phyloP scores from a whole-genome alignment of 257 asterid genomes.

The Petunia axillaris region DNA sequence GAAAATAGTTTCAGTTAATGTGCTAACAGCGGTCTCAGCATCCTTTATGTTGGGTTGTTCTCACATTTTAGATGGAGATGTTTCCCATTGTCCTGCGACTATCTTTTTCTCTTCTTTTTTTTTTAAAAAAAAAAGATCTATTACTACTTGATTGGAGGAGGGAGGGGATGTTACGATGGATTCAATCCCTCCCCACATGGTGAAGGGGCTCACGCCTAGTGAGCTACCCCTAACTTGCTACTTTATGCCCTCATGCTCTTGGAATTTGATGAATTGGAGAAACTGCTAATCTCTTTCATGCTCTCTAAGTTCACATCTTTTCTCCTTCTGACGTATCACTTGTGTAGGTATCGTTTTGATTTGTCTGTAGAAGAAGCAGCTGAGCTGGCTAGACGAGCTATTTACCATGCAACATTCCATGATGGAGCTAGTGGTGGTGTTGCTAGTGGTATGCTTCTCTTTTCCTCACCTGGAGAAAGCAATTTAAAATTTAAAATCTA shows the following conservation, averaged over 20 bases:
- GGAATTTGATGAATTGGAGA: background rate
- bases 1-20: background rate
- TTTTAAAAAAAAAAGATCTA: too few species aligned
- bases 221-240: background rate
- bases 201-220: too few species aligned
- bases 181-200: too few species aligned
- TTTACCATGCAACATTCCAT: conserved; percentile 86
- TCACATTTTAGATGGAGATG: background rate
- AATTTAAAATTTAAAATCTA: background rate
- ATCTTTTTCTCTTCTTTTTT: background rate
- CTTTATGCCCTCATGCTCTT: background rate
- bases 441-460: conserved; percentile 57
- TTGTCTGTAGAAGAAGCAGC: conserved; percentile 84
- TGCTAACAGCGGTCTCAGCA: background rate
- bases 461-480: background rate
- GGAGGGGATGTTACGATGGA: too few species aligned
- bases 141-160: too few species aligned
- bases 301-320: background rate
- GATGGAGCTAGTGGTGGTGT: conserved; percentile 92
- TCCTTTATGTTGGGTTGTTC: background rate
- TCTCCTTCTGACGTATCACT: background rate
- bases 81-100: background rate
- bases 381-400: conserved; percentile 76
- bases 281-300: background rate
- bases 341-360: conserved; percentile 56